Base-by-base conservation (phyloP, 2,329 filamentous ascomycete genomes). In the Eurotiales sp. region DNA sequence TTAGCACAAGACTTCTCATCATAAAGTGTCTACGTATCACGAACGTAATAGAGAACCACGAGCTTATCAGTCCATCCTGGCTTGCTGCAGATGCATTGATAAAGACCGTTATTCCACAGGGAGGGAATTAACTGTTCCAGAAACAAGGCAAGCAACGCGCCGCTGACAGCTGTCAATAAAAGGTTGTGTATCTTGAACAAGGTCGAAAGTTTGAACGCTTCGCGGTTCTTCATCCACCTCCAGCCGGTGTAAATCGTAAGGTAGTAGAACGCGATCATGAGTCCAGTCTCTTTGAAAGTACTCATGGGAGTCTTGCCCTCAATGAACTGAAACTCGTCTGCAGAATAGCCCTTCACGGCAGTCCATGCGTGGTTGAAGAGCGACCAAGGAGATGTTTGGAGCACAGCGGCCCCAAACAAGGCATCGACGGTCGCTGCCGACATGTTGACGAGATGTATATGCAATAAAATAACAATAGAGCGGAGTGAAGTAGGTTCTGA, bases 111-210 rank as follows among this genome's bases (percentile, higher is more conserved):
- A 58, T 86, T 83, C 61, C 80, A 83, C 50, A 96, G 71, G n/a
- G 85, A 91, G 42, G 90, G 87, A 47, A 95, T 76, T 55, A 96
- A 74, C 75, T 95, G 87, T 78, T 96, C 90, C 60, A 88, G 74
- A 69, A 91, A 95, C 62, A 96, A 82, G 48, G 78, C 84, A 61
- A 96, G 73, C 42, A 96, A 81, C 46, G 82, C 74, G 48, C 74
- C 85, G 68, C 87, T 92, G 74, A 95, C 88, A 58, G 80, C 76
- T 27, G 90, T 96, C 64, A 96, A 77, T 75, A 88, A 85, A 64
- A 95, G 85, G 80, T 96, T 96, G 82, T 96, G 90, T 67, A 95
- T 79, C 72, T 95, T 85, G 79, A 95, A 95, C 48, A 91, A 75
- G 15, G 79, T 77, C 75, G 87, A 90, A 67, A 96, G 79, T 80